Base-by-base conservation (phyloP, 1,284 basidiomycete species). In the Cutaneotrichosporon curvatum region DNA sequence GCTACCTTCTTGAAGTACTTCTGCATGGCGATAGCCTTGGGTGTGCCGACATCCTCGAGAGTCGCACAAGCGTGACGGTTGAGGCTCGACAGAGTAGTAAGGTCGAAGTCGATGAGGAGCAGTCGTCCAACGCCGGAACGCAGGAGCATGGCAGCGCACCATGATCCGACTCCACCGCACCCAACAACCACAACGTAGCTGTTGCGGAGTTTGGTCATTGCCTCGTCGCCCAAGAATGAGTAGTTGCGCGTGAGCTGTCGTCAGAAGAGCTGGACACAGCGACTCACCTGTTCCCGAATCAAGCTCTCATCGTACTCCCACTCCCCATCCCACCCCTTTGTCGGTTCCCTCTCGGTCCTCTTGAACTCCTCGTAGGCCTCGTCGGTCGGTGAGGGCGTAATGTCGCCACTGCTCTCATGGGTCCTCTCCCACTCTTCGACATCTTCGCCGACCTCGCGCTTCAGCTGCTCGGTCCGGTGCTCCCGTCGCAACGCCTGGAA, bases 11-110 rank as follows among this genome's bases (percentile, higher is more conserved):
- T 79, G 76, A 73, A 91, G 71, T 47, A 84, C 74, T 69, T 82
- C 74, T 76, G 84, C 80, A 68, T 96, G 72, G 74, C 84, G 78
- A 67, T 76, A 74, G 97, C 95, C 72, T 99, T 98, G 0, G 92
- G 85, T 9, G 82, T 87, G 15, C 92, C 95, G 38, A 99, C 95
- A 61, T 98, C 94, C 7, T 82, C 77, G 20, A 91, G 78, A 2
- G 78, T 79, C n/a, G 95, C 95, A 19, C 87, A 87, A 8, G 94
- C 91, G 65, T 99, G 94, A 41, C 92, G 78, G 67, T 96, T 96
- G 38, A 96, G 78, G 0, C 87, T 92, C 3, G 87, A 91, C 15
- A 96, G 75, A 1, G 89, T 91, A 48, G 94, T 90, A 58, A 91
- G 82, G 77, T 96, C 91, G 65, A 95, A 95, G 50, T 73, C 73